Conservation (phyloP, 768 basidiomycete genomes). For the Phallus indusiatus region DNA sequence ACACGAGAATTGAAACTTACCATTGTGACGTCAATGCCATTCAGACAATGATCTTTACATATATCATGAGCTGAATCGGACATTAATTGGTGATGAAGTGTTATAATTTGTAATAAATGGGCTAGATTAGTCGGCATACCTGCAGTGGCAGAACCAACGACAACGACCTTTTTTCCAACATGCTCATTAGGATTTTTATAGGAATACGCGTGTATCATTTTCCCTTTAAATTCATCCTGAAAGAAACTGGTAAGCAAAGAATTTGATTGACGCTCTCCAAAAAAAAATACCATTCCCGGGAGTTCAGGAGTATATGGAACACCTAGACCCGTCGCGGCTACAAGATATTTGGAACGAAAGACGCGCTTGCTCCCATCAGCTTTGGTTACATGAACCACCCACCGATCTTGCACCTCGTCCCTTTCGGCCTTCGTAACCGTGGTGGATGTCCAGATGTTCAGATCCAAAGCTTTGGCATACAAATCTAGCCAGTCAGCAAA, state of each 20-base stretch:
- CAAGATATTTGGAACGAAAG: neutral
- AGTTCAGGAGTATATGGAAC: neutral
- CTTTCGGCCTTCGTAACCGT: neutral
- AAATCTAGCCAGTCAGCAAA: conserved; percentile 36
- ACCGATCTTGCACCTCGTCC: neutral
- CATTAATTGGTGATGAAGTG: neutral
- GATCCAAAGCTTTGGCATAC: conserved; percentile 31
- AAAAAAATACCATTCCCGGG: neutral
- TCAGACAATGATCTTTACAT: conserved; percentile 23
- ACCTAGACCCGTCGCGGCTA: neutral
- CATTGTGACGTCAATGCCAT: neutral
- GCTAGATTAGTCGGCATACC: neutral
- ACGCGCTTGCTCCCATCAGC: neutral
- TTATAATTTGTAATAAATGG: too few relatives aligned
- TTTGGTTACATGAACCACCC: neutral
- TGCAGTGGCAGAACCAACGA: neutral
- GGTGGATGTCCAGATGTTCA: conserved; percentile 32
- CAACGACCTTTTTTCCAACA: neutral
- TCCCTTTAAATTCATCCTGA: neutral
- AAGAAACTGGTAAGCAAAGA: neutral
- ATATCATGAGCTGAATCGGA: conserved; percentile 24
- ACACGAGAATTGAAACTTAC: conserved; percentile 7
- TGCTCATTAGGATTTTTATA: neutral
- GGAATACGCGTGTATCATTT: neutral
- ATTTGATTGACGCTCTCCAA: neutral